Conservation (phyloP, 495 filamentous ascomycete genomes). For the Paragyromitra xinjiangensis region DNA sequence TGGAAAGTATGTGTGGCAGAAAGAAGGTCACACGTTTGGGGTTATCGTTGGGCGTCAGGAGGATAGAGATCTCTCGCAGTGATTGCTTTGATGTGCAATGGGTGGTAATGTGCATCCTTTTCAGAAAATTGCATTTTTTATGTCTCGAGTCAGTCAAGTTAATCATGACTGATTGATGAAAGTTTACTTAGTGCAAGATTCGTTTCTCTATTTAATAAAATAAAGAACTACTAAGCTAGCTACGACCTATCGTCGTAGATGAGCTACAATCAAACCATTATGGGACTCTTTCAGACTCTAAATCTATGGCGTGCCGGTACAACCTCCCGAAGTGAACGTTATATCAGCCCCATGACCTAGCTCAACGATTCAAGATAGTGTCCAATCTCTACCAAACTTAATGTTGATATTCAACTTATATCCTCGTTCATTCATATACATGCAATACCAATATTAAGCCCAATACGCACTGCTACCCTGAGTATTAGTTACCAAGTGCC, state of each 20-base stretch:
- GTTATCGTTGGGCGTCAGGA: conserved; percentile 26
- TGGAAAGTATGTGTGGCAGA: conserved; percentile 20
- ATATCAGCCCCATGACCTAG: too few relatives aligned
- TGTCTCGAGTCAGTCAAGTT: background rate
- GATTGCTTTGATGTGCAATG: background rate
- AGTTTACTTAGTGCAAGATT: background rate
- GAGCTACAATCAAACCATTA: background rate
- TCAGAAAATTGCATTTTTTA: background rate
- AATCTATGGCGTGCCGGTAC: too few relatives aligned
- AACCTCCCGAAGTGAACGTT: too few relatives aligned
- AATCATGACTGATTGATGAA: background rate
- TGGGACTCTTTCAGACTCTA: background rate
- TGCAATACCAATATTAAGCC: too few relatives aligned
- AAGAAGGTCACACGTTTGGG: background rate
- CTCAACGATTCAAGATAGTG: too few relatives aligned
- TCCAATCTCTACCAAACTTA: too few relatives aligned
- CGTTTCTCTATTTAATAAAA: background rate
- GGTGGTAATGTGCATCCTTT: background rate
- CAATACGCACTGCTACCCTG: too few relatives aligned
- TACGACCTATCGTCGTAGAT: background rate
- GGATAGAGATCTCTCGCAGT: conserved; percentile 27
- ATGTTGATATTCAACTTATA: too few relatives aligned
- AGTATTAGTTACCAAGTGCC: too few relatives aligned
- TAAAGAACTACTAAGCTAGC: background rate
- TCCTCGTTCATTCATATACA: too few relatives aligned